phyloP scores from a whole-genome alignment of 768 basidiomycete species.

The Leccinum fibrillosum region DNA sequence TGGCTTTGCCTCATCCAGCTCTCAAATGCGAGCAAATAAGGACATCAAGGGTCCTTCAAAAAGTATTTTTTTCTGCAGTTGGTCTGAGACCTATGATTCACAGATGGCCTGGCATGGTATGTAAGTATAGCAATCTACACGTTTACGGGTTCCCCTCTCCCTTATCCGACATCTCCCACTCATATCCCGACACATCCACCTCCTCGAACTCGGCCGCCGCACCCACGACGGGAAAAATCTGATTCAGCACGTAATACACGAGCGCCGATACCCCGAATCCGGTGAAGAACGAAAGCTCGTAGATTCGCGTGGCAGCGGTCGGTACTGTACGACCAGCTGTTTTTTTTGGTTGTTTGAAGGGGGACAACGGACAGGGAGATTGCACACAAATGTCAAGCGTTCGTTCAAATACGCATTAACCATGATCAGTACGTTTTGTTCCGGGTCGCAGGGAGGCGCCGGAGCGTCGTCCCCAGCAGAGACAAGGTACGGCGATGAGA shows the following conservation, averaged over 20 bases:
- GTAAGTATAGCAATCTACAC: not conserved
- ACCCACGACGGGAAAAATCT: slow-evolving; percentile 58
- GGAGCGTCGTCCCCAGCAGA: not conserved
- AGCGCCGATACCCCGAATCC: slow-evolving; percentile 69
- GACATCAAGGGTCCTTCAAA: no score
- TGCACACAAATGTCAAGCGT: not conserved
- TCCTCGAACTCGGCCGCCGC: slow-evolving; percentile 48
- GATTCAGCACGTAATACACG: slow-evolving; percentile 59
- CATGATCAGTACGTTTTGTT: not conserved
- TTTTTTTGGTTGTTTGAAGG: not conserved
- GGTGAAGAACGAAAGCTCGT: slow-evolving; percentile 81
- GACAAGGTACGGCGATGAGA: not conserved
- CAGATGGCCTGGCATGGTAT: no score
- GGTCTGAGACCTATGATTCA: not conserved
- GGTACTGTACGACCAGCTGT: slow-evolving; percentile 60
- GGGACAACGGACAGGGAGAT: not conserved
- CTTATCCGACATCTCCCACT: not conserved
- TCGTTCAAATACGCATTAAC: not conserved
- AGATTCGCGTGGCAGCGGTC: slow-evolving; percentile 66
- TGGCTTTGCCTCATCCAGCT: not conserved
- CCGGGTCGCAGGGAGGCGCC: not conserved
- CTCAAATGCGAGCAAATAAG: not conserved
- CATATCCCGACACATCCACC: slow-evolving; percentile 45
- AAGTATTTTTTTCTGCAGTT: no score
- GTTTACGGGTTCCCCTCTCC: not conserved